These are phyloP conservation scores for Daldinia grandis DNA, from an alignment of 495 filamentous ascomycete genomes.

Conservation along the genomic window DNA sequence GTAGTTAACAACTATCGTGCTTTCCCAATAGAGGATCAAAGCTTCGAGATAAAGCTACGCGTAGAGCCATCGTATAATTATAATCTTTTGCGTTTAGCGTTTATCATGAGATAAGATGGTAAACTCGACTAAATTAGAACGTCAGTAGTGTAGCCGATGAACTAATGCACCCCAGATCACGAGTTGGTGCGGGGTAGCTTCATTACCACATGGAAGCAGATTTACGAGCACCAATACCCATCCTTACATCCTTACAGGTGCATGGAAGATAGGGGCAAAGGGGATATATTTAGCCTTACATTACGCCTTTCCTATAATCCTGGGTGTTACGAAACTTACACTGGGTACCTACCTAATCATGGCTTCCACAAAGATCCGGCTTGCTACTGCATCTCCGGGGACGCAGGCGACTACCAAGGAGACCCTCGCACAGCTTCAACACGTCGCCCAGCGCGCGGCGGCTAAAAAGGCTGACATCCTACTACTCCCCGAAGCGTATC, in stretches of 20 bases:
- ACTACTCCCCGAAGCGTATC: slow-evolving; percentile 91
- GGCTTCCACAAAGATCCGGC: slow-evolving; percentile 59
- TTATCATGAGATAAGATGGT: not conserved
- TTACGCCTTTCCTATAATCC: not conserved
- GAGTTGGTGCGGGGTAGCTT: slow-evolving; percentile 26
- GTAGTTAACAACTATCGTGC: too few relatives aligned
- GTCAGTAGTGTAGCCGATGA: not conserved
- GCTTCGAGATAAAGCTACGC: too few relatives aligned
- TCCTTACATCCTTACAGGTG: not conserved
- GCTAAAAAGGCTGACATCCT: slow-evolving; percentile 72
- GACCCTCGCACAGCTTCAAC: slow-evolving; percentile 72
- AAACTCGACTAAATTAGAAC: not conserved
- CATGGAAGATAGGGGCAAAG: too few relatives aligned
- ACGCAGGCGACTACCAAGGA: slow-evolving; percentile 69
- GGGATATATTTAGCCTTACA: not conserved
- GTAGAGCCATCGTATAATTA: not conserved
- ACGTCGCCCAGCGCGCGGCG: slow-evolving; percentile 62
- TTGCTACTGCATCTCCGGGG: slow-evolving; percentile 80
- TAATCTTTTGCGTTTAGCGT: not conserved
- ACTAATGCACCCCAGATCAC: slow-evolving; percentile 36
- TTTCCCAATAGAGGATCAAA: too few relatives aligned
- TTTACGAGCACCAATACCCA: not conserved
- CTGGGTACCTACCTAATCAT: not conserved
- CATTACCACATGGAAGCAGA: not conserved
- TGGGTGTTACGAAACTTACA: not conserved